A percentile compares a stretch with the other conserved stretches of the same genome.
Evolutionary conservation across 768 basidiomycete genomes (phyloP).

Genomic region (Boletus tylopilopsis): DNA sequence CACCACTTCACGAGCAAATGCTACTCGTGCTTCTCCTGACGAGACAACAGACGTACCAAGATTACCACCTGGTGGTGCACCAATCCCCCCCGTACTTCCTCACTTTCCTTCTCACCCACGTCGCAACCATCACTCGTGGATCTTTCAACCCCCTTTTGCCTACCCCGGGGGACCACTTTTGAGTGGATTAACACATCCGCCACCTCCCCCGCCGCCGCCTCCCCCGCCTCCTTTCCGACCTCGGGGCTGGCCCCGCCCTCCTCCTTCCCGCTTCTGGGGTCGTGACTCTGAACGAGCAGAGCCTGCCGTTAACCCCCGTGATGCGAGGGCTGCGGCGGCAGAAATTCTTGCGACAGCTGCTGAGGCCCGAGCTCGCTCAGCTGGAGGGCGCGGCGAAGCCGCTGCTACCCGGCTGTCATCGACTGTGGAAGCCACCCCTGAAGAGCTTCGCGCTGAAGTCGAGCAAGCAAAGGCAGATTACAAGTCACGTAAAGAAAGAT

Average conservation of each 20-base stretch:
- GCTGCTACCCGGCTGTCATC: background rate
- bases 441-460: constrained; percentile 39
- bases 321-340: constrained; percentile 9
- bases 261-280: constrained; percentile 21
- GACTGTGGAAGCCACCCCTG: constrained; percentile 8
- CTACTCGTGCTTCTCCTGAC: background rate
- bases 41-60: constrained; percentile 7
- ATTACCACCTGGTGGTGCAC: constrained; percentile 8
- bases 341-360: constrained; percentile 18
- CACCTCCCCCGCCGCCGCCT: constrained; percentile 16
- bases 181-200: constrained; percentile 16
- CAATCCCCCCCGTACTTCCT: constrained; percentile 14
- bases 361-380: constrained; percentile 11
- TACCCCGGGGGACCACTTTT: constrained; percentile 13
- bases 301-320: background rate
- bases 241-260: constrained; percentile 26
- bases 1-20: background rate
- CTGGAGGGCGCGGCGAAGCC: constrained; percentile 1
- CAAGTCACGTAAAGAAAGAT: constrained; percentile 66
- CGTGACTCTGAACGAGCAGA: constrained; percentile 1
- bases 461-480: constrained; percentile 66
- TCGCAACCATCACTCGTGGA: constrained; percentile 26
- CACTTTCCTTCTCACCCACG: constrained; percentile 15
- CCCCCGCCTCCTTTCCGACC: background rate
- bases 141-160: constrained; percentile 9